Evolutionary conservation across 139 green algal species (phyloP).

Genomic region (Chlorella ohadii): DNA sequence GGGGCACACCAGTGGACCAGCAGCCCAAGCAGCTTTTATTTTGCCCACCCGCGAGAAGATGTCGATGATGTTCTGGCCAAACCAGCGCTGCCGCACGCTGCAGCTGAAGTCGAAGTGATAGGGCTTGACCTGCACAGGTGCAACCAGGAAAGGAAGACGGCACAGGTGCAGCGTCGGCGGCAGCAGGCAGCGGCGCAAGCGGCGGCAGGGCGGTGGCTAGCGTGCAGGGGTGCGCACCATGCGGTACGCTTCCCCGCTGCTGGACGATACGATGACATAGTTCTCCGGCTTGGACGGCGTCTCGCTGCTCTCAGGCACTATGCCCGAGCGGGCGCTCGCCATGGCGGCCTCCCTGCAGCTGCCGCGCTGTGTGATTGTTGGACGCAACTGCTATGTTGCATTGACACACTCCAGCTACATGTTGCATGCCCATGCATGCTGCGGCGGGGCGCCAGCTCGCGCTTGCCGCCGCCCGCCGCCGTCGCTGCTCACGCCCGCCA

Average conservation of each 20-base stretch:
- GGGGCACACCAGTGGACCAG: too few species aligned
- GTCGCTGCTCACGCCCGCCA: too few species aligned
- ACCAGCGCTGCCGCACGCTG: constrained; percentile 76
- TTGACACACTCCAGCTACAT: too few species aligned
- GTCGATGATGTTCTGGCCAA: constrained; percentile 72
- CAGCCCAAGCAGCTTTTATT: too few species aligned
- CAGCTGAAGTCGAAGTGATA: constrained; percentile 91
- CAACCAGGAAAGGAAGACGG: background rate
- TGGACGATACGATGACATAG: constrained; percentile 28
- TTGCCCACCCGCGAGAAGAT: constrained; percentile 70
- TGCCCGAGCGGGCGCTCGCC: too few species aligned
- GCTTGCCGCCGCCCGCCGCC: too few species aligned
- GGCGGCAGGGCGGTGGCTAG: background rate
- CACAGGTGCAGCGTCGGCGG: background rate
- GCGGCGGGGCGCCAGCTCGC: too few species aligned
- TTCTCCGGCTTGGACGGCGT: constrained; percentile 24
- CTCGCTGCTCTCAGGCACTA: constrained; percentile 15
- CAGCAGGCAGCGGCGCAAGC: background rate
- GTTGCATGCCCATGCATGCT: too few species aligned
- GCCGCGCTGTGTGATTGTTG: too few species aligned
- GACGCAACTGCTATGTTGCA: too few species aligned
- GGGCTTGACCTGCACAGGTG: constrained; percentile 72
- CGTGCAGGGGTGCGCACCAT: constrained; percentile 19
- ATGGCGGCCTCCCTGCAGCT: too few species aligned
- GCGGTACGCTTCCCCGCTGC: background rate